Evolutionary conservation across 1,284 basidiomycete genomes (phyloP), one percentile per base, ranked within the genome.

Genomic region (Stygiomarasmius scandens): DNA sequence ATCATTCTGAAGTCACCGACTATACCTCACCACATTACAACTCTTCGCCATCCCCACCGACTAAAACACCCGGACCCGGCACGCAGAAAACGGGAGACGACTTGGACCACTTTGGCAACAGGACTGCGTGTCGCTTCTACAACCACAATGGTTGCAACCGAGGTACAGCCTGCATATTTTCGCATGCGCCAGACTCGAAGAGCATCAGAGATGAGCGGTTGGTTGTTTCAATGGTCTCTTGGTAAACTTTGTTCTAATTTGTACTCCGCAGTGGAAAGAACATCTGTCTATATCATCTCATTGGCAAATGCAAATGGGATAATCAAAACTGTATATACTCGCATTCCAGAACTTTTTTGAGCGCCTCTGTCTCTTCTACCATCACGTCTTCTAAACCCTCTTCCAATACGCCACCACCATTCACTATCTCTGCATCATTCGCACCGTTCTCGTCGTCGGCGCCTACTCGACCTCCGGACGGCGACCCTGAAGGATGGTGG

Each of bases 131-230:
- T 66, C 70, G 76, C 44, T 79, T 77, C 64, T 80, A 84, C 64
- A 84, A 85, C 58, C 79, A 76, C 56, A 68, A 69, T 24, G 78
- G 79, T 0, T 81, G 80, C 61, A 67, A 58, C 8, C 71, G 74
- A 6, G 78, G 79, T 1, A 51, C 22, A 0, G 56, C 62, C 1
- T 85, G 83, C 60, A 58, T 57, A 8, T 83, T 69, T 64, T 78
- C 74, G 20, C 83, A 85, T 67, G 78, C 79, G 1, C 80, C 79
- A 0, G 82, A 85, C 62, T 62, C 71, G 34, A 77, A 75, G 65
- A 84, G 83, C 60, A 71, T 82, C 2, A 71, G 79, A 11, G 81
- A 85, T 59, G 69, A 71, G 11, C 64, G 81, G 82, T 84, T 54
- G 80, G 72, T 23, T 51, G 9, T 49, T 47, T 51, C 29, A 32